Base-by-base conservation (phyloP, 2,329 filamentous ascomycete genomes). In the Aspergillus glaucus region DNA sequence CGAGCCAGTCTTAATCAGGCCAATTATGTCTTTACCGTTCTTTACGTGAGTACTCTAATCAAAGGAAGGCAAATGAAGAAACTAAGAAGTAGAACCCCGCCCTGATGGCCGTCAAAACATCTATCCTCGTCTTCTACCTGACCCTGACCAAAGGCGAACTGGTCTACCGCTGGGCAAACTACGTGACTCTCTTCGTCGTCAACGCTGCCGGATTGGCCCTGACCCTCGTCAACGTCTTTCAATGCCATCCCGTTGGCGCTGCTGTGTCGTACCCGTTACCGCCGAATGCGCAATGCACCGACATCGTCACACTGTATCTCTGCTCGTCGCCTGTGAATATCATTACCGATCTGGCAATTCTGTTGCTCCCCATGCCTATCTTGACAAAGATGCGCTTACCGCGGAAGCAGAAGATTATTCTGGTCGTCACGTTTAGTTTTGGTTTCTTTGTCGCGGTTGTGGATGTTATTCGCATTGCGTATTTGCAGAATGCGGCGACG, bases 101-200 rank as follows among this genome's bases (percentile, higher is more conserved):
- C 3, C 76, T 95, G 48, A 94, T 95, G 88, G 84, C 86, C 2
- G 89, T 88, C 45, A 96, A 96, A 71, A 90, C 88, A 0, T 94
- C 89, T n/a, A 88, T 96, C 59, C 77, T 96, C 50, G 78, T 93
- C 46, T 96, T 96, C 68, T 96, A 94, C 70, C 77, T 96, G 44
- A 85, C 86, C 37, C 77, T 96, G 43, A 87, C 88, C 22, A 86
- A 85, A 59, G 87, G 88, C 50, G 83, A 94, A 56, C 81, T 82
- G 54, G 75, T 91, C 44, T 85, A 95, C 55, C 82, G 86, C 50
- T 81, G 86, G 69, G 84, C 85, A n/a, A 93, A 88, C n/a, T 90
- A 90, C 75, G 75, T 79, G 4, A 89, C 87, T 0, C 74, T 96
- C 1, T 75, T 75, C 43, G 77, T 95, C 19, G 89, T 95, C 64